These are phyloP conservation scores for Hymenoscyphus fraxineus DNA, from an alignment of 2,329 filamentous ascomycete species.

Conservation along the genomic window DNA sequence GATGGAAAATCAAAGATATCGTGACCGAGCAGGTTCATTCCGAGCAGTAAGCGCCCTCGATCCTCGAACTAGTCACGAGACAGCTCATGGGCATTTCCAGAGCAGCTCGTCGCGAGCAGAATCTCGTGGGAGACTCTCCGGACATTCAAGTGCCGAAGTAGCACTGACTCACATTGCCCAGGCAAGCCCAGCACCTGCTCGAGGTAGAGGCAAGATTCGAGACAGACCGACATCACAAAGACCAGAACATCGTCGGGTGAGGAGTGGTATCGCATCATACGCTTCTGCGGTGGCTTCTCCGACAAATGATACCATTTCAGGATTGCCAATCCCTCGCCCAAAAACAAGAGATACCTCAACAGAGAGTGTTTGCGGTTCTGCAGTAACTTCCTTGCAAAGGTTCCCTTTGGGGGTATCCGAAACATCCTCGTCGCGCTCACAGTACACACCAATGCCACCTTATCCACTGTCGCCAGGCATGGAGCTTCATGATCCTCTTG, in stretches of 20 bases:
- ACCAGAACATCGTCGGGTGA: conserved; percentile 23
- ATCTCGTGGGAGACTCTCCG: conserved; percentile 28
- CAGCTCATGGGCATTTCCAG: conserved; percentile 27
- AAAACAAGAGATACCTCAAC: conserved; percentile 13
- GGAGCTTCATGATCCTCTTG: conserved; percentile 15
- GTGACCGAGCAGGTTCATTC: conserved; percentile 44
- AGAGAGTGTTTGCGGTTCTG: conserved; percentile 17
- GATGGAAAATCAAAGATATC: conserved; percentile 40
- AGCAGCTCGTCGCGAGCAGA: conserved; percentile 15
- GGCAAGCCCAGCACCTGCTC: conserved; percentile 35
- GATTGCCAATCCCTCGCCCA: conserved; percentile 15
- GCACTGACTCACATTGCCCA: conserved; percentile 42
- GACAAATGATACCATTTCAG: conserved; percentile 22
- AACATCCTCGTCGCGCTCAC: conserved; percentile 8
- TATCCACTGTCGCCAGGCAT: conserved; percentile 17
- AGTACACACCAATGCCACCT: conserved; percentile 16
- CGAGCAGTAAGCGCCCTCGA: conserved; percentile 37
- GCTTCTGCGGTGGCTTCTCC: conserved; percentile 27
- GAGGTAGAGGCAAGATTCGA: conserved; percentile 31
- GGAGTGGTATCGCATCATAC: conserved; percentile 32
- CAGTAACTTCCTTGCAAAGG: conserved; percentile 24
- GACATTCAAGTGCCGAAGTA: conserved; percentile 40
- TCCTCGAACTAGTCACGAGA: conserved; percentile 28
- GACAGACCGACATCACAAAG: conserved; percentile 23
- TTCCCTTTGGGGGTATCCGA: conserved; percentile 14